Evolutionary conservation across 768 basidiomycete genomes (phyloP).

Genomic region (Ramaria sp.): DNA sequence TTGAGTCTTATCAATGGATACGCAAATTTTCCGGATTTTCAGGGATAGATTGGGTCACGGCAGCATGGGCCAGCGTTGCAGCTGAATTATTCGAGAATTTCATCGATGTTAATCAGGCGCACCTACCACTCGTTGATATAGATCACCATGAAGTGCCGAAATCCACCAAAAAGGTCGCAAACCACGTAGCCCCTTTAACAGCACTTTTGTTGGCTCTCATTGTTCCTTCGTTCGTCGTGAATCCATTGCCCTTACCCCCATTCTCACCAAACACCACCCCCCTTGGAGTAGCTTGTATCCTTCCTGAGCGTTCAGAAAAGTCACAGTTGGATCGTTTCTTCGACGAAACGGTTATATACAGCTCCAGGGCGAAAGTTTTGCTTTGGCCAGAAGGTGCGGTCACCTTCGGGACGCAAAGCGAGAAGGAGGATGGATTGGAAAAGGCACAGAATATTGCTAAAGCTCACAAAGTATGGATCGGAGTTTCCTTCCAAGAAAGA

Average conservation of each 20-base stretch:
- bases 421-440: constrained; percentile 38
- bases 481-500: constrained; percentile 63
- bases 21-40: constrained; percentile 43
- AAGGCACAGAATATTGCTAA: constrained; percentile 25
- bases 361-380: constrained; percentile 38
- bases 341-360: constrained; percentile 38
- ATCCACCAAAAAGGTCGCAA: not conserved
- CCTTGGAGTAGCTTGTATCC: constrained; percentile 52
- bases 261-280: constrained; percentile 33
- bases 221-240: constrained; percentile 43
- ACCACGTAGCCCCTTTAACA: constrained; percentile 3
- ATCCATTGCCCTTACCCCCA: constrained; percentile 29
- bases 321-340: constrained; percentile 51
- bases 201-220: constrained; percentile 18
- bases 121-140: not conserved
- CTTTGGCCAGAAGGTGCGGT: constrained; percentile 82
- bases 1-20: constrained; percentile 53
- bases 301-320: constrained; percentile 39
- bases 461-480: constrained; percentile 36
- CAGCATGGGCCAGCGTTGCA: constrained; percentile 62
- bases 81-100: constrained; percentile 25
- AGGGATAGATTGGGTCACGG: constrained; percentile 62
- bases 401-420: constrained; percentile 39
- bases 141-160: not conserved
- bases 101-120: not conserved